Base-by-base conservation (phyloP, 257 asterid species). In the Solanum ossicruentum region DNA sequence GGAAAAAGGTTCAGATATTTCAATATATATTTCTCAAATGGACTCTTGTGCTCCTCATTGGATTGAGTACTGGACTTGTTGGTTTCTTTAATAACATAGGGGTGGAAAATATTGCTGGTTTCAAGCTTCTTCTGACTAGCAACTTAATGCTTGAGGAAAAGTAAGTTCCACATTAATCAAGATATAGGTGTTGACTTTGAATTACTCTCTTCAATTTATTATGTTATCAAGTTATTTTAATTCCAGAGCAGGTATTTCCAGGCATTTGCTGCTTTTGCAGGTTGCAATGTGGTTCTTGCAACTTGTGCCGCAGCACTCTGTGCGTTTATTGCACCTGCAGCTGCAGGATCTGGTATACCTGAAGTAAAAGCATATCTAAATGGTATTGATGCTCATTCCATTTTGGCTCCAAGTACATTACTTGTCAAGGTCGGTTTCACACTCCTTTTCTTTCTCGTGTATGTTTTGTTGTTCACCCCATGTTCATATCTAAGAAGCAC, bases 341-440 rank as follows among this genome's bases (percentile, higher is more conserved):
- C 99, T 28, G 98, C 98, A 73, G 99, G 99, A 36, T 96, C 99
- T 66, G 99, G 99, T 85, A 96, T 96, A 85, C 99, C 99, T 83
- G 99, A 96, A 92, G 99, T 96, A 90, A 96, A 96, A 94, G 98
- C 99, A 72, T 94, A 96, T 85, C 98, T 96, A 86, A 96, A 96
- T 81, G 99, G 99, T 47, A 88, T 96, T 23, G 99, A 96, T 87
- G 98, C 99, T 80, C 96, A 96, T 89, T 93, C 99, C 85, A 96
- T 96, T 82, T 87, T 96, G 91, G 99, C 99, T 87, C 99, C 99
- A 75, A 93, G 97, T 87, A 96, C 99, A 75, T 91, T 96, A 57
- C 90, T 96, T 82, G 99, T 96, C 81, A 96, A 96, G 98, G 99
- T 96, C 75, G 60, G 67, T 85, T 16, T 52, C 65, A 51, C 65